Percentiles rank a stretch among this genome's conserved stretches.
These are phyloP conservation scores for Trichoderma aggressivum DNA, from an alignment of 2,329 filamentous ascomycete genomes.

Conservation along the genomic window DNA sequence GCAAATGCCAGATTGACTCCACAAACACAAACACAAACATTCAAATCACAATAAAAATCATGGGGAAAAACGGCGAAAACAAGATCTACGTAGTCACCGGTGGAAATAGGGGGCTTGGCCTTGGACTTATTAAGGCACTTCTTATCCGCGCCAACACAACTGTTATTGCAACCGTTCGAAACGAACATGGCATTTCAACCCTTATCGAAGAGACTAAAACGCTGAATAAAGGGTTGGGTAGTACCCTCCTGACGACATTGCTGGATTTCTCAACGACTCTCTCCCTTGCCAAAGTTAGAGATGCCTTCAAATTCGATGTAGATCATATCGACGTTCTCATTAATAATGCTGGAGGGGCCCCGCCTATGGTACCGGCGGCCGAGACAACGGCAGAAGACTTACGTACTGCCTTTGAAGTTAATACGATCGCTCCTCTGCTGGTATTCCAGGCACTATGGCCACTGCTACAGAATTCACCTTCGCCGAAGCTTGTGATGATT, in stretches of 20 bases:
- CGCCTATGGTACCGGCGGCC: constrained; percentile 28
- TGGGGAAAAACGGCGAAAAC: constrained; percentile 18
- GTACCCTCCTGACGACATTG: constrained; percentile 34
- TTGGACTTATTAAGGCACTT: constrained; percentile 35
- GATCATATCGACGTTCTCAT: constrained; percentile 48
- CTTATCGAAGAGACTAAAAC: constrained; percentile 21
- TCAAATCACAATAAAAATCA: not conserved
- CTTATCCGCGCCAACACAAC: constrained; percentile 53
- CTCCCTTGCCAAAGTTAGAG: constrained; percentile 20
- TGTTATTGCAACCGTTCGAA: constrained; percentile 38
- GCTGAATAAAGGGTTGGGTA: constrained; percentile 29
- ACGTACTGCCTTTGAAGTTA: constrained; percentile 41
- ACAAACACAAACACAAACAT: not conserved
- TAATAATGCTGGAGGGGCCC: constrained; percentile 46
- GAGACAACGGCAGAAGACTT: constrained; percentile 35
- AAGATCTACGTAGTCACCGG: constrained; percentile 40
- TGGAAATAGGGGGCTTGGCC: constrained; percentile 41
- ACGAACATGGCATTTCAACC: constrained; percentile 21
- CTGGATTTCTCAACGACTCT: constrained; percentile 36
- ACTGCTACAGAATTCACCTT: constrained; percentile 31
- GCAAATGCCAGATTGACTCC: not conserved
- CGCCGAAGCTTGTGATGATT: constrained; percentile 36
- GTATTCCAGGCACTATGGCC: constrained; percentile 36
- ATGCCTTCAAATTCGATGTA: constrained; percentile 30
- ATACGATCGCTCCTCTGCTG: constrained; percentile 39